phyloP scores from a whole-genome alignment of 2,329 filamentous ascomycete genomes.

The Pseudogymnoascus destructans region DNA sequence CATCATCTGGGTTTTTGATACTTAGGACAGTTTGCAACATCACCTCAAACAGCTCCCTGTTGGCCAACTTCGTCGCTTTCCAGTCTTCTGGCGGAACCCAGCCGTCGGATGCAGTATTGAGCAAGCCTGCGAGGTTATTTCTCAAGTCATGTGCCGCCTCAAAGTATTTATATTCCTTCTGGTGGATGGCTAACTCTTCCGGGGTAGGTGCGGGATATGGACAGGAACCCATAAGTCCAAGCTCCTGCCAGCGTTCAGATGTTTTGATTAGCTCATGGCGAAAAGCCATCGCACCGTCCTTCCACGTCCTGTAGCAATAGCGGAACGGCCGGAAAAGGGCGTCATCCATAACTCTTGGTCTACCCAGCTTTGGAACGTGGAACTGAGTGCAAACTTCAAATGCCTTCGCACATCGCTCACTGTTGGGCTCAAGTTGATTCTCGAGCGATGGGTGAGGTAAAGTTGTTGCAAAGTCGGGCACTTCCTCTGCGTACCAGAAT shows the following conservation, averaged over 20 bases:
- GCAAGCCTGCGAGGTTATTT: constrained; percentile 10
- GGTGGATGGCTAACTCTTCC: constrained; percentile 15
- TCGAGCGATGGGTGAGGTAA: constrained; percentile 17
- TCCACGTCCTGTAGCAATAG: constrained; percentile 31
- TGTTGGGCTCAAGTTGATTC: constrained; percentile 16
- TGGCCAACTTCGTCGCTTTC: constrained; percentile 12
- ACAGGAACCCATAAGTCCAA: constrained; percentile 28
- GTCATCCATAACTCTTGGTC: constrained; percentile 27
- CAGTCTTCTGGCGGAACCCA: constrained; percentile 18
- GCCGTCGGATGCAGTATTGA: constrained; percentile 16
- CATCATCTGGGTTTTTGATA: neutral
- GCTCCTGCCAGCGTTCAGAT: constrained; percentile 27
- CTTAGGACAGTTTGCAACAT: constrained; percentile 5
- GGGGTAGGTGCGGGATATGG: constrained; percentile 17
- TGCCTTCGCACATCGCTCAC: constrained; percentile 24
- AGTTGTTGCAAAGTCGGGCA: constrained; percentile 29
- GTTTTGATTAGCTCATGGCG: constrained; percentile 30
- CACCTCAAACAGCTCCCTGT: constrained; percentile 10
- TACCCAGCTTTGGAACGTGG: constrained; percentile 23
- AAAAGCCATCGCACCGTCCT: constrained; percentile 29
- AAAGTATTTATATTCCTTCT: constrained; percentile 15
- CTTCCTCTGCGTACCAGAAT: constrained; percentile 29
- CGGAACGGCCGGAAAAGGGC: constrained; percentile 28
- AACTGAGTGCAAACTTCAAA: constrained; percentile 26
- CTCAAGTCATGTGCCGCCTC: constrained; percentile 16